Evolutionary conservation across 345 rosid species (phyloP).

Genomic region (Moricandia arvensis): DNA sequence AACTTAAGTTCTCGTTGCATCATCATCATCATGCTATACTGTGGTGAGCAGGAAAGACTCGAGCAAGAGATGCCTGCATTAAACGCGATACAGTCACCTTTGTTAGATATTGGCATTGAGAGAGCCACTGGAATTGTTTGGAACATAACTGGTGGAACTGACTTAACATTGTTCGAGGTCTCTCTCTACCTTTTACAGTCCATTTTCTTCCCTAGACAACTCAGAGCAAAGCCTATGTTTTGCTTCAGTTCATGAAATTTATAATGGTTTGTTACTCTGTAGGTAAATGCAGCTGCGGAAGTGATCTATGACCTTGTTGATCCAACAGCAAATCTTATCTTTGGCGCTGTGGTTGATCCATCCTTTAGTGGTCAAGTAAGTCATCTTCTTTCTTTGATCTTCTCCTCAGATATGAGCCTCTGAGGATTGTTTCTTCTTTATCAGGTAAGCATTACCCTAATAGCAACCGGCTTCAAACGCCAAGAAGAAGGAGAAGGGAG

Average conservation of each 20-base stretch:
- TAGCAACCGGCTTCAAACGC: constrained; percentile 94
- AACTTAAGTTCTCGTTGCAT: not conserved
- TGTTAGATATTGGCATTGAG: constrained; percentile 92
- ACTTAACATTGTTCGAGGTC: constrained; percentile 90
- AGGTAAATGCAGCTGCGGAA: constrained; percentile 98
- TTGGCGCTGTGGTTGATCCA: constrained; percentile 94
- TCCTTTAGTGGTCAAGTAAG: constrained; percentile 86
- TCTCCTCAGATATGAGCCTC: not conserved
- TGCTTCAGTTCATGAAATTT: not conserved
- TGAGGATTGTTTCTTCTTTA: not conserved
- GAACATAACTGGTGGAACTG: constrained; percentile 98
- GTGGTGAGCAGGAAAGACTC: constrained; percentile 62
- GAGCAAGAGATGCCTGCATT: constrained; percentile 99
- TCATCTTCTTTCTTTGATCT: not conserved
- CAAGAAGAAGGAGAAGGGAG: constrained; percentile 78
- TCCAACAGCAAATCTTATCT: constrained; percentile 94
- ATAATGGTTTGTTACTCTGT: constrained; percentile 10
- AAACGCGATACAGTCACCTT: constrained; percentile 95
- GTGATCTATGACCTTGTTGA: constrained; percentile 95
- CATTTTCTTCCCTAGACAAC: not conserved
- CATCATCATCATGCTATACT: not conserved
- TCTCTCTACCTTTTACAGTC: not conserved
- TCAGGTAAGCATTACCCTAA: constrained; percentile 82
- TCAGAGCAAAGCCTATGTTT: not conserved
- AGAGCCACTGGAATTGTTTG: constrained; percentile 99